Percentiles rank a stretch among this genome's conserved stretches.
Evolutionary conservation across 2,329 filamentous ascomycete species (phyloP).

Genomic region (Pyricularia pennisetigena): DNA sequence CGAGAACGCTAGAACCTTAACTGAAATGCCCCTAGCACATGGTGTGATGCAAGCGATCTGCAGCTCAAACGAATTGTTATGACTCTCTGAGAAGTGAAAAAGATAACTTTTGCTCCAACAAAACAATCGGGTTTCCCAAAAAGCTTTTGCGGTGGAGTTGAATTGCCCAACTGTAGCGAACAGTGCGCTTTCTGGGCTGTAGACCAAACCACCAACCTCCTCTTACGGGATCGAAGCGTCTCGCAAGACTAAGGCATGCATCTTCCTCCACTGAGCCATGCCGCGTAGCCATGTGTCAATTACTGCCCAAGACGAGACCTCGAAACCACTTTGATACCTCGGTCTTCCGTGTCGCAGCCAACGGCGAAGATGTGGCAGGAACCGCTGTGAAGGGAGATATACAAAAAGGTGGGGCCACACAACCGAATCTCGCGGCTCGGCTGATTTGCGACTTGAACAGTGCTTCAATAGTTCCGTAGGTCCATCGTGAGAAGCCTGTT

Average conservation of each 20-base stretch:
- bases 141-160: not conserved
- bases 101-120: not conserved
- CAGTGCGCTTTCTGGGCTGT: not conserved
- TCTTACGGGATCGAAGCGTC: not conserved
- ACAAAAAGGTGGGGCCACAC: not conserved
- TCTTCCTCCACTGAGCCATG: not conserved
- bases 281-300: not conserved
- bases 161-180: not conserved
- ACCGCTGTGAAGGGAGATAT: not conserved
- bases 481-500: not conserved
- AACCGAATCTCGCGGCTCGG: not conserved
- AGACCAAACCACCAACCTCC: not conserved
- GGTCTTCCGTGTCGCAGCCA: not conserved
- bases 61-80: not conserved
- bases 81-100: not conserved
- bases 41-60: not conserved
- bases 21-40: not conserved
- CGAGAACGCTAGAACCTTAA: not conserved
- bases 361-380: not conserved
- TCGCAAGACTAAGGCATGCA: not conserved
- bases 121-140: not conserved
- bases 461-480: not conserved
- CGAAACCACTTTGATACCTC: not conserved
- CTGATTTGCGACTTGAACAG: not conserved
- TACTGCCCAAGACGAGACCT: not conserved